Percentiles rank a stretch among this genome's conserved stretches.
Evolutionary conservation across 305 asterid genomes (phyloP).

Genomic region (Fraxinus ornus): DNA sequence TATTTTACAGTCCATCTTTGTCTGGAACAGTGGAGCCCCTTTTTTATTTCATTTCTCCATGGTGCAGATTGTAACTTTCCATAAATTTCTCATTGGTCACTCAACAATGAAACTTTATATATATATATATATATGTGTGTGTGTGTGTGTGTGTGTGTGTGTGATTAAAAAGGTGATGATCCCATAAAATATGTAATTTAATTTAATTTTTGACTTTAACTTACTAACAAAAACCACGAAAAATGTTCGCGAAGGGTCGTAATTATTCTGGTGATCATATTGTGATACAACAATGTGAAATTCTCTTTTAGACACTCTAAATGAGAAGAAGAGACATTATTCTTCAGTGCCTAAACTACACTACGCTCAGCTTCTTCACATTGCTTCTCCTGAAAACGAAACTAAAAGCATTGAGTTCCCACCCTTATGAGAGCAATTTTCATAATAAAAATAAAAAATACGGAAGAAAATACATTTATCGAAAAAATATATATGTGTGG

Average conservation of each 20-base stretch:
- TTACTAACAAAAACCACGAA: neutral
- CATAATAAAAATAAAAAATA: neutral
- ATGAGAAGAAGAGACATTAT: neutral
- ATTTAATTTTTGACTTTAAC: no score
- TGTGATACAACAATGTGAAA: neutral
- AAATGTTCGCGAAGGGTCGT: neutral
- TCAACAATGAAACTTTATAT: no score
- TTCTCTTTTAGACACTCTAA: neutral
- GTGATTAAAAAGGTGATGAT: no score
- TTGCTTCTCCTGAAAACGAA: conserved; percentile 40
- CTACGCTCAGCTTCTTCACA: conserved; percentile 17
- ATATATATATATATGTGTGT: no score
- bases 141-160: no score
- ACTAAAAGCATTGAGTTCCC: neutral
- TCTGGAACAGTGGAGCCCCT: no score
- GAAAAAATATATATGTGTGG: neutral
- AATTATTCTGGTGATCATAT: neutral
- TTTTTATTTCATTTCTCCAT: no score
- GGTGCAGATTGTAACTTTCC: no score
- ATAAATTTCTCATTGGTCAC: no score
- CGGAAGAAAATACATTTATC: neutral
- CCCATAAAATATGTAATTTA: no score
- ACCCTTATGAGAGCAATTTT: neutral
- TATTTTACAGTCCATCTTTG: no score
- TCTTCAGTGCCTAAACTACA: neutral